Evolutionary conservation across 306 rosid genomes (phyloP), one percentile per base, ranked within the genome.

Genomic region (Cucumis hystrix): DNA sequence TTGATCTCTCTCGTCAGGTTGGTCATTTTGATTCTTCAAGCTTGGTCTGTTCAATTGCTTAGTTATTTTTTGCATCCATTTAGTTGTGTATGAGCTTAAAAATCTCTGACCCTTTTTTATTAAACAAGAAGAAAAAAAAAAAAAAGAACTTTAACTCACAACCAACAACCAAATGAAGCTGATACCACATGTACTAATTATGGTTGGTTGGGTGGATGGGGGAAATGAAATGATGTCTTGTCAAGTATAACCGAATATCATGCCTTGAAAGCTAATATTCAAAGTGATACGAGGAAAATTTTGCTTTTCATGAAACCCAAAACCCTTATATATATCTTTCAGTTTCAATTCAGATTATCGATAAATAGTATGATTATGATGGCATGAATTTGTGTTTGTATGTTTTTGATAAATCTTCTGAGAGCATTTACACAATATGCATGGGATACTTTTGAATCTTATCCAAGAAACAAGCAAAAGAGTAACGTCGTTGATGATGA

Each of bases 1-100:
- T 95, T 41, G 99, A 95, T 88, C 93, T 90, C 62, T 91, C 82
- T 82, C 97, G 85, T 51, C 96, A 95, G 99, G 99, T 91, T 83
- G 77, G 84, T 83, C 74, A 67, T 23, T 47, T 7, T 61, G 16
- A 40, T 79, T 11, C 21, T 67, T 72, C 7, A 23, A 40, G 69
- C 6, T 79, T 62, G 79, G 81, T 13, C 6, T 8, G 60, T 59
- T 77, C 49, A 57, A 17, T 49, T 3, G 37, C 25, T 78, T 78
- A 17, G 30, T 21, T 51, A 4, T 67, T 67, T 76, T 59, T 35
- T 41, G 28, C 35, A 74, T 54, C 49, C 7, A 39, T 17, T 56
- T 74, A 43, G 76, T 49, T 41, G 58, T 47, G 21, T 70, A 45
- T 0, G 58, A 70, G 54, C n/a, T 70, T 69, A 21, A 23, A 69